Evolutionary conservation across 2,329 filamentous ascomycete species (phyloP), one percentile per base, ranked within the genome.

Genomic region (Simplicillium aogashimaense): DNA sequence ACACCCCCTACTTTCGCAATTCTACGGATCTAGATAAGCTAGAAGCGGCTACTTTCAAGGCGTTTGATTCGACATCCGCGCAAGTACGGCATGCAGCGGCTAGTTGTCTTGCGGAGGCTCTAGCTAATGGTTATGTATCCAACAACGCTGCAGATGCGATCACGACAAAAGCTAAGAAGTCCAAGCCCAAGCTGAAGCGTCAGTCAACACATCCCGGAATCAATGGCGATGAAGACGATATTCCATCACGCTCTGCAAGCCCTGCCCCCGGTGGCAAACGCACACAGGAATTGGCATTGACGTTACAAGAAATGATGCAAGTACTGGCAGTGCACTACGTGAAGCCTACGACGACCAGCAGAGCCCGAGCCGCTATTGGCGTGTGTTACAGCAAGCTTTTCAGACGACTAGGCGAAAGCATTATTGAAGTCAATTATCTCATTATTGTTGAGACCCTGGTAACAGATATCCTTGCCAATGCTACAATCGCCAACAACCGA

Each of bases 1-100:
- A 75, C 45, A 95, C 89, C 0, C 62, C 74, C 0, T 94, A 86
- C 56, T 97, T 97, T 55, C 81, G 88, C 54, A 94, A 94, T 53
- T 78, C 83, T 12, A 81, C 74, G 56, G 92, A 98, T 56, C 95
- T 94, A 54, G 92, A 98, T 50, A 87, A 84, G 56, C 64, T 97
- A 15, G 88, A 90, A 60, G 76, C 75, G 29, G 78, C 83, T 6
- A 66, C 94, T 13, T 92, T 88, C 74, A 97, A 94, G 60, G 76
- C 83, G 1, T 82, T 94, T 44, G 92, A 98, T 50, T 89, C 82
- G 29, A 62, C 78, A 2, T 84, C 81, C 37, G 65, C 80, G 1
- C 73, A 81, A 20, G 86, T 94, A 38, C 77, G 92, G 44, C 85
- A 90, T 60, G 86, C 89, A 3, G 87, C 87, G 3, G 89, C 88